A percentile compares a stretch with the other conserved stretches of the same genome.
These are phyloP conservation scores for Gymnopilus dilepis DNA, from an alignment of 768 basidiomycete species.

Conservation along the genomic window DNA sequence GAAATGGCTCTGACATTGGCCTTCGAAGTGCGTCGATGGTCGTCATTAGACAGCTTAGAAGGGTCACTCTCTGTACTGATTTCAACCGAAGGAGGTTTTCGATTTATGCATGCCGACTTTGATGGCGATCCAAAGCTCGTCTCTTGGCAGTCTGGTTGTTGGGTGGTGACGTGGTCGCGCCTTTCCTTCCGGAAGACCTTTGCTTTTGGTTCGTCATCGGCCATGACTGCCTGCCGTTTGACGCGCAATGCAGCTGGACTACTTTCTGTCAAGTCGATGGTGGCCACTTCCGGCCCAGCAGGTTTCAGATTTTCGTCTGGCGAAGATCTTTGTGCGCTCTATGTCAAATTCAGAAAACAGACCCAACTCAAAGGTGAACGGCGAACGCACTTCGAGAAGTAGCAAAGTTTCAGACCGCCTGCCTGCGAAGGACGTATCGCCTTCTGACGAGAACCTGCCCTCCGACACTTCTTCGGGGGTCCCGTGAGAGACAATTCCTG, in stretches of 20 bases:
- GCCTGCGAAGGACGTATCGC: not conserved
- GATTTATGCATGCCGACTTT: not conserved
- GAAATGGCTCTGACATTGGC: not conserved
- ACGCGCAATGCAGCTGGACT: conserved; percentile 6
- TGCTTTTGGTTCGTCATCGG: not conserved
- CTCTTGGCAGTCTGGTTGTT: too few species aligned
- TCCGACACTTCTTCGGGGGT: too few species aligned
- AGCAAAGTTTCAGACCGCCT: not conserved
- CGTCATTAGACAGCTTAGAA: not conserved
- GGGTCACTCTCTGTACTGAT: not conserved
- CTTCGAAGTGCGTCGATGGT: not conserved
- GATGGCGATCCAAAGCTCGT: not conserved
- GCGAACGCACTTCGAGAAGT: conserved; percentile 4
- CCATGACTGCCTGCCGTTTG: not conserved
- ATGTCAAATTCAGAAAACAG: not conserved
- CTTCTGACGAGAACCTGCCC: not conserved
- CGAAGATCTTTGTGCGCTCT: conserved; percentile 8
- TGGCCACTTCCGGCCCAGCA: conserved; percentile 28
- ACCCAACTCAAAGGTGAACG: not conserved
- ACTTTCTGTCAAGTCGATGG: conserved; percentile 52
- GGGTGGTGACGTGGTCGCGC: not conserved
- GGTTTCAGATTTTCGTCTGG: not conserved
- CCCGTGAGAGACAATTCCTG: not conserved
- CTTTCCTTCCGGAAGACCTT: not conserved
- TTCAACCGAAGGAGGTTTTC: not conserved